Evolutionary conservation across 2,329 filamentous ascomycete genomes (phyloP).

Genomic region (Fusarium continuum): DNA sequence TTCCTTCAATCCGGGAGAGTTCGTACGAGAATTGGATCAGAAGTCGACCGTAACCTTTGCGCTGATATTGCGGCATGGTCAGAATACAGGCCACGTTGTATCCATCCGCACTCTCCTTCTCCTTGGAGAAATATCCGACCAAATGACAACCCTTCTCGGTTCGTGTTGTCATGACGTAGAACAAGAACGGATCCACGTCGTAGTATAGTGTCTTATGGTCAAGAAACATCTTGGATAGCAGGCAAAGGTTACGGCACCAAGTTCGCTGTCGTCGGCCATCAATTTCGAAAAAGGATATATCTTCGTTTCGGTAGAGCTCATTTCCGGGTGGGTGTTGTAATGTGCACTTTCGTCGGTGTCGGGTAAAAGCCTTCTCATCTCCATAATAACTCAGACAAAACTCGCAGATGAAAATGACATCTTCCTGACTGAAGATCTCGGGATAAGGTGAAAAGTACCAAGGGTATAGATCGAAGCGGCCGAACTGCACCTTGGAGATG

Average conservation of each 20-base stretch:
- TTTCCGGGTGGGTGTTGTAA: constrained; percentile 94
- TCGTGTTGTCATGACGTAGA: constrained; percentile 95
- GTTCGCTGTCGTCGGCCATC: constrained; percentile 93
- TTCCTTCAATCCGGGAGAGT: constrained; percentile 92
- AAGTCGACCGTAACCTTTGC: constrained; percentile 90
- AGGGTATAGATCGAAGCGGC: constrained; percentile 88
- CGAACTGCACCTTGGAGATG: constrained; percentile 93
- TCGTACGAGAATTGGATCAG: constrained; percentile 98
- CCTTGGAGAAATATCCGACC: constrained; percentile 99
- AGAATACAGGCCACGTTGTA: constrained; percentile 99
- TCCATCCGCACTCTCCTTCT: constrained; percentile 95
- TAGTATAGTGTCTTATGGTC: constrained; percentile 99
- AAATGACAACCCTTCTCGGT: constrained; percentile 92
- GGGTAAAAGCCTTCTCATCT: constrained; percentile 80
- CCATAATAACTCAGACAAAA: constrained; percentile 95
- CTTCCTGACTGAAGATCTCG: constrained; percentile 84
- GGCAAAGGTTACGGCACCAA: constrained; percentile 95
- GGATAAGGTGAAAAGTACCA: constrained; percentile 99
- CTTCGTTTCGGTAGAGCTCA: constrained; percentile 95
- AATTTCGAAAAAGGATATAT: constrained; percentile 96
- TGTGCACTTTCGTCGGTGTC: constrained; percentile 90
- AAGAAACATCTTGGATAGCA: constrained; percentile 94
- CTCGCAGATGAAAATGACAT: constrained; percentile 96
- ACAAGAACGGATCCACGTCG: constrained; percentile 98
- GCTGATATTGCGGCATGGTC: constrained; percentile 94